Base-by-base conservation (phyloP, 2,329 filamentous ascomycete species). In the Fusarium sp. region DNA sequence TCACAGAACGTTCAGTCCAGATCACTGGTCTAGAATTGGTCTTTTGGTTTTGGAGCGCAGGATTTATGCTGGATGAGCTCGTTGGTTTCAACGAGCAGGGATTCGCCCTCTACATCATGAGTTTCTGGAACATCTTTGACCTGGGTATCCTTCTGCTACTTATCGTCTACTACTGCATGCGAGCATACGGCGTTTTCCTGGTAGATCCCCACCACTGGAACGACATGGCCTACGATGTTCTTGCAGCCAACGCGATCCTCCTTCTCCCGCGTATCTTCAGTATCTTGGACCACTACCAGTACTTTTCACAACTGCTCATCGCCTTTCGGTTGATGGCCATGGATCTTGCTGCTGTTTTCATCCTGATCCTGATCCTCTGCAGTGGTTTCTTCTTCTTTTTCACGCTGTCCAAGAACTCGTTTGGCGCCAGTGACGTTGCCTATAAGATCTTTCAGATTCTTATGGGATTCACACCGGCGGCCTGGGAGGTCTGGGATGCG, bases 1-100 rank as follows among this genome's bases (percentile, higher is more conserved):
- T 98, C 4, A 86, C 90, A 12, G 86, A 94, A 79, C 90, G 94
- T 68, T 96, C 94, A 4, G 88, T 92, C 63, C 89, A 92, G 62
- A 98, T 98, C 78, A 97, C 95, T 1, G 90, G 90, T 0, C 85
- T 98, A 11, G 96, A 98, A 81, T 86, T 98, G 17, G 82, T 98
- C 14, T 98, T 98, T 83, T 98, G 96, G 96, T 94, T 98, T 82
- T 98, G 96, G 95, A 97, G 95, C 80, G 94, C 95, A 30, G 96
- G 96, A 1, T 98, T 97, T 82, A 97, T 98, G 95, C 90, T 98
- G 35, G 96, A 98, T 79, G 96, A 98, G 83, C 89, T 98, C 25
- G 95, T 98, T 20, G 95, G 95, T 12, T 98, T 98, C 86, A 98
- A 95, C 75, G 96, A 98, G 82, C 95, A 98, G 83, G 96, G 96